A percentile compares a stretch with the other conserved stretches of the same genome.
These are phyloP conservation scores for Pistacia vera DNA, from an alignment of 345 rosid genomes.

Conservation along the genomic window DNA sequence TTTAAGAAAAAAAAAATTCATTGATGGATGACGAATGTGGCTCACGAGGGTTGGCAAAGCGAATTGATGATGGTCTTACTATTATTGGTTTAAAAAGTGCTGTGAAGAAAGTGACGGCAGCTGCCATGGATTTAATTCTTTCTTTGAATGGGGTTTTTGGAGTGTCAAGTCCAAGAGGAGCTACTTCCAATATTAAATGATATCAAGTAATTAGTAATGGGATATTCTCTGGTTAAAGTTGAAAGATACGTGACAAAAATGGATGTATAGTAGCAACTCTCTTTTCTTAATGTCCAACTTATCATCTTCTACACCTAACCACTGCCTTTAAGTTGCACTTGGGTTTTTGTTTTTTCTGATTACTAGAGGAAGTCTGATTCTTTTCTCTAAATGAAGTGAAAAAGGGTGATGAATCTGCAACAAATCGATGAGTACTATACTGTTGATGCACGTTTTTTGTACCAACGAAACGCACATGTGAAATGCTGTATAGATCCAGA, in stretches of 20 bases:
- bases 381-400: neutral
- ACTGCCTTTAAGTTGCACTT: neutral
- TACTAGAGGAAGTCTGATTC: neutral
- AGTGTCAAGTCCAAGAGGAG: neutral
- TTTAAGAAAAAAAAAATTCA: too few relatives aligned
- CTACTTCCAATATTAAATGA: constrained; percentile 4
- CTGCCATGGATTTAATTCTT: neutral
- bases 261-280: neutral
- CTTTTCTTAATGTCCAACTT: neutral
- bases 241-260: neutral
- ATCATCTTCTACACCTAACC: neutral
- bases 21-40: neutral
- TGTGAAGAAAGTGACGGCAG: constrained; percentile 9
- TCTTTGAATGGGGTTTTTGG: neutral
- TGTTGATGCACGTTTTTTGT: too few relatives aligned
- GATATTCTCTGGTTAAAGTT: neutral
- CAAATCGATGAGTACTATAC: neutral
- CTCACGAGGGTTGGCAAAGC: neutral
- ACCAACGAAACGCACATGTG: too few relatives aligned
- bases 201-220: neutral
- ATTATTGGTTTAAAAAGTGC: too few relatives aligned
- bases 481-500: too few relatives aligned
- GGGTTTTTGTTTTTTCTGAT: neutral
- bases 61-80: neutral
- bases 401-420: constrained; percentile 4